Percentiles rank a stretch among this genome's conserved stretches.
These are phyloP conservation scores for Pichia thaimueangensis DNA, from an alignment of 805 yeast genomes.

Conservation along the genomic window DNA sequence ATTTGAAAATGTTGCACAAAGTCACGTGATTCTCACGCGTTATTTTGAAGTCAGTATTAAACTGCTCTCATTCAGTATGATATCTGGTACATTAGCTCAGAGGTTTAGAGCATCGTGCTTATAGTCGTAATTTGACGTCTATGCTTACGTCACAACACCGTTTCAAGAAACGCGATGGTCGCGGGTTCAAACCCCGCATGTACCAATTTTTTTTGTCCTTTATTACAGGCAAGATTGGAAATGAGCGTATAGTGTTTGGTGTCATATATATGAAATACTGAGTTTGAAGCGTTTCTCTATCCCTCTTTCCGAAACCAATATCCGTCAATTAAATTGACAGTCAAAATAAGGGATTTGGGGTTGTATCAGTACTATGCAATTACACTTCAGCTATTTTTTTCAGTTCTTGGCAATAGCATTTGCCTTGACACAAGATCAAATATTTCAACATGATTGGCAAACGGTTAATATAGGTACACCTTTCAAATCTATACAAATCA, in stretches of 20 bases:
- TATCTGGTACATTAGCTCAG: constrained; percentile 59
- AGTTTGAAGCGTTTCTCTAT: too few species aligned
- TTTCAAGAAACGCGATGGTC: constrained; percentile 69
- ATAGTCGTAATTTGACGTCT: constrained; percentile 50
- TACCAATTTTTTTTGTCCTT: constrained; percentile 22
- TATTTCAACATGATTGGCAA: constrained; percentile 52
- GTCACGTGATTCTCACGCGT: too few species aligned
- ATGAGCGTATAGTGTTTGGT: too few species aligned
- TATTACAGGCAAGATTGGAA: background rate
- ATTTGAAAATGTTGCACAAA: too few species aligned
- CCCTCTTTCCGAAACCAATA: background rate
- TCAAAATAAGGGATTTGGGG: too few species aligned
- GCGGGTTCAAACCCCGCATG: constrained; percentile 72
- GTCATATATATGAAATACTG: too few species aligned
- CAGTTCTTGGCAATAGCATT: too few species aligned
- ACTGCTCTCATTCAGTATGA: too few species aligned
- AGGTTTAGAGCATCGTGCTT: constrained; percentile 76
- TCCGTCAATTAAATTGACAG: background rate
- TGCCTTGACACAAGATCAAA: constrained; percentile 38
- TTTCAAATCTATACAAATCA: constrained; percentile 6
- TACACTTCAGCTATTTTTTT: too few species aligned
- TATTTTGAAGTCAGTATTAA: too few species aligned
- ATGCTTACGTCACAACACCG: constrained; percentile 49
- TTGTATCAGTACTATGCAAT: too few species aligned
- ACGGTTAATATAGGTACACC: constrained; percentile 39